phyloP scores from a whole-genome alignment of 345 rosid genomes.

The Citrus cavaleriei region DNA sequence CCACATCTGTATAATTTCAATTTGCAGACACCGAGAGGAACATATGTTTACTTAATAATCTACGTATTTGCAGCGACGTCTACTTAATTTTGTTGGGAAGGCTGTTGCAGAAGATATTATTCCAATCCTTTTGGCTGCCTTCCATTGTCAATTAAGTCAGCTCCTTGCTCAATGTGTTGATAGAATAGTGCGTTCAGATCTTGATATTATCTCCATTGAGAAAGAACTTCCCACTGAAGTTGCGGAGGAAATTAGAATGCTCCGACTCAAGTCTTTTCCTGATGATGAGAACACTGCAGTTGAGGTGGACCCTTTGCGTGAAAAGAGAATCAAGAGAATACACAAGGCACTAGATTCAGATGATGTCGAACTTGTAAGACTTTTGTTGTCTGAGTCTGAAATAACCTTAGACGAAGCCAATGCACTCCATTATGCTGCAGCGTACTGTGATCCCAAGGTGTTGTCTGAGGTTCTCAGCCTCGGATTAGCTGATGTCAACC shows the following conservation, averaged over 20 bases:
- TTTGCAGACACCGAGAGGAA: not conserved
- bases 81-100: slow-evolving; percentile 69
- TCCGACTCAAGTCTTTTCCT: slow-evolving; percentile 41
- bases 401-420: slow-evolving; percentile 72
- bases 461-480: slow-evolving; percentile 72
- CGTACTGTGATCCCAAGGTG: slow-evolving; percentile 91
- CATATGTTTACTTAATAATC: slow-evolving; percentile 3
- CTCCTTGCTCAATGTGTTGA: slow-evolving; percentile 71
- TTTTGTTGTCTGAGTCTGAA: slow-evolving; percentile 76
- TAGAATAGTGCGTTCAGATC: slow-evolving; percentile 80
- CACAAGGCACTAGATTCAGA: slow-evolving; percentile 92
- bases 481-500: slow-evolving; percentile 68
- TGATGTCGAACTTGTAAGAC: slow-evolving; percentile 87
- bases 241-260: slow-evolving; percentile 43
- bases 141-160: slow-evolving; percentile 68
- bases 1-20: not conserved
- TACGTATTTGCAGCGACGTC: slow-evolving; percentile 58
- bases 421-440: slow-evolving; percentile 87
- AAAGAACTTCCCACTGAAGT: slow-evolving; percentile 82
- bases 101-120: slow-evolving; percentile 75
- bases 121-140: slow-evolving; percentile 78
- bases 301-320: slow-evolving; percentile 35
- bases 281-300: slow-evolving; percentile 31
- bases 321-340: slow-evolving; percentile 72
- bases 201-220: slow-evolving; percentile 63